Conservation (phyloP, 2,329 filamentous ascomycete species). For the Fusarium goolgardi region DNA sequence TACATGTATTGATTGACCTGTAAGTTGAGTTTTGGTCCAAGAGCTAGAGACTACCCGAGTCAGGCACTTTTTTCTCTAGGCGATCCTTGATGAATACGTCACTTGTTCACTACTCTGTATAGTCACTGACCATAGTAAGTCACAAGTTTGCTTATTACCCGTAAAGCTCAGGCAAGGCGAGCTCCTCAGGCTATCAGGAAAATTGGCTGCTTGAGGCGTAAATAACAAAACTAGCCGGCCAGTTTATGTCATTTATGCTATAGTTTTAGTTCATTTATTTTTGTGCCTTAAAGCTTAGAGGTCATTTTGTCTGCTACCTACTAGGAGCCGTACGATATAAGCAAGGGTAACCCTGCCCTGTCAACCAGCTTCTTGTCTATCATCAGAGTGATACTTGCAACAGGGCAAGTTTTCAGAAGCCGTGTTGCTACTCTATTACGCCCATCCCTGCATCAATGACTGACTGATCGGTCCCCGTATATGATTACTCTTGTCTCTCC, state of each 20-base stretch:
- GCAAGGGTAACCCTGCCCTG: background rate
- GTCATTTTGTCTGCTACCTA: too few species aligned
- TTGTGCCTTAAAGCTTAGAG: too few species aligned
- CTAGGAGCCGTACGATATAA: background rate
- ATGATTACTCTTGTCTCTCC: background rate
- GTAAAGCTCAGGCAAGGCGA: background rate
- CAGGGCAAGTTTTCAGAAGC: background rate
- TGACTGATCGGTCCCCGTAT: background rate
- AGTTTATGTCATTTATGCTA: too few species aligned
- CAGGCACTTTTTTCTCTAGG: background rate
- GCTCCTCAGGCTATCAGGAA: too few species aligned
- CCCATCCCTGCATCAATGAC: background rate
- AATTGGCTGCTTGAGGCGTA: too few species aligned
- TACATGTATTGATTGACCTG: background rate
- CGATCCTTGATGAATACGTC: background rate
- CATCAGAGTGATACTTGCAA: background rate
- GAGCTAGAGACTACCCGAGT: background rate
- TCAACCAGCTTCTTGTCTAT: background rate
- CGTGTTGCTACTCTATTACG: background rate
- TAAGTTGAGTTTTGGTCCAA: background rate
- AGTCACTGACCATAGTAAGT: background rate
- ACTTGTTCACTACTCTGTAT: background rate
- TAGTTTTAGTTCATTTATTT: too few species aligned
- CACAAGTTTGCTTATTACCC: background rate
- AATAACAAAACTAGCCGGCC: too few species aligned